Evolutionary conservation across 768 basidiomycete genomes (phyloP).

Genomic region (Trametopsis cervina): DNA sequence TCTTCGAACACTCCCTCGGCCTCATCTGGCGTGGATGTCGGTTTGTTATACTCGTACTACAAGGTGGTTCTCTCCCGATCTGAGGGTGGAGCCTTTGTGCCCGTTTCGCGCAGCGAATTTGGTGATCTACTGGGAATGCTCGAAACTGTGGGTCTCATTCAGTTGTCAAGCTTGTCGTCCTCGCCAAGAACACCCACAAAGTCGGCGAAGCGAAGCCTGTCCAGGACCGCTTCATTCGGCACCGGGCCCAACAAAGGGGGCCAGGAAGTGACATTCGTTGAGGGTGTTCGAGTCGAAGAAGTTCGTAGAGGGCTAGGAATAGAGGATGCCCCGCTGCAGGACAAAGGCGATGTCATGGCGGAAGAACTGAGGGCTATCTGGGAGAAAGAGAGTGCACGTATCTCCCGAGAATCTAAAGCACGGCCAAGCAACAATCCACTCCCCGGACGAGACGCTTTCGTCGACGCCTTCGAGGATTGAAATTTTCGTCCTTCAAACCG

Average conservation of each 20-base stretch:
- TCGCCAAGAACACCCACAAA: constrained; percentile 34
- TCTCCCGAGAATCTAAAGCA: constrained; percentile 35
- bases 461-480: constrained; percentile 40
- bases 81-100: constrained; percentile 46
- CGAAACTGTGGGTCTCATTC: constrained; percentile 65
- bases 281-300: constrained; percentile 63
- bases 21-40: constrained; percentile 43
- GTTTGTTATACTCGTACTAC: constrained; percentile 63
- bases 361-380: constrained; percentile 50
- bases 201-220: constrained; percentile 44
- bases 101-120: constrained; percentile 74
- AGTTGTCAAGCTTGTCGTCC: constrained; percentile 30
- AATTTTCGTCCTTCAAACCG: background rate
- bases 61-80: constrained; percentile 47
- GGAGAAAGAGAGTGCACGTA: constrained; percentile 41
- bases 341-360: constrained; percentile 31
- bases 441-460: constrained; percentile 25
- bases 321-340: constrained; percentile 14
- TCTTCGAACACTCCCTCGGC: constrained; percentile 27
- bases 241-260: constrained; percentile 22
- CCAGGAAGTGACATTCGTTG: constrained; percentile 46
- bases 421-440: constrained; percentile 19
- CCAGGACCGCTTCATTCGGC: constrained; percentile 55
- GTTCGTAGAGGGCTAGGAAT: constrained; percentile 66
- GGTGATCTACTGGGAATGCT: constrained; percentile 62